Evolutionary conservation across 352 stramenopile species (phyloP).

Genomic region (Phytophthora hibernalis): DNA sequence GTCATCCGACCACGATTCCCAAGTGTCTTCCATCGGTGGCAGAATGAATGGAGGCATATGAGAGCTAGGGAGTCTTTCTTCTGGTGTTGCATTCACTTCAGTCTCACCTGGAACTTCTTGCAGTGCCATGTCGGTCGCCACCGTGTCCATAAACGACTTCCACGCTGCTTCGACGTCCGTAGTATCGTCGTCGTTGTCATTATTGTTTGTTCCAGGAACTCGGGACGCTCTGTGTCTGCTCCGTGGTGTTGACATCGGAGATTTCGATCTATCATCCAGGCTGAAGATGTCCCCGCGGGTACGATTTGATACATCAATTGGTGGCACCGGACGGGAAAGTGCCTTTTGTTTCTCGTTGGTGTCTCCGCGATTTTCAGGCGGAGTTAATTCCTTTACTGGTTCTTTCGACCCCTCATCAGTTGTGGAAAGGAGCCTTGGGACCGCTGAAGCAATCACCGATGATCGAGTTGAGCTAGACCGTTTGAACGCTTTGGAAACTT

Average conservation of each 20-base stretch:
- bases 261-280: constrained; percentile 12
- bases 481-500: constrained; percentile 22
- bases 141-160: constrained; percentile 65
- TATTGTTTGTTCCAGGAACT: constrained; percentile 16
- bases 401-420: constrained; percentile 6
- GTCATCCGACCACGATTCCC: constrained; percentile 45
- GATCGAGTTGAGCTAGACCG: constrained; percentile 24
- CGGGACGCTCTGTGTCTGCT: constrained; percentile 25
- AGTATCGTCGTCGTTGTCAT: constrained; percentile 67
- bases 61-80: neutral
- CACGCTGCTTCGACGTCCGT: constrained; percentile 67
- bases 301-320: constrained; percentile 19
- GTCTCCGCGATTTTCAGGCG: neutral
- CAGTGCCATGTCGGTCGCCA: constrained; percentile 17
- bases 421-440: constrained; percentile 1
- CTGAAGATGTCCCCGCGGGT: constrained; percentile 10
- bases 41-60: constrained; percentile 1
- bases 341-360: constrained; percentile 13
- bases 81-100: constrained; percentile 8
- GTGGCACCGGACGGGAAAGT: constrained; percentile 4
- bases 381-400: neutral
- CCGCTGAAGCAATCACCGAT: constrained; percentile 18
- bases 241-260: constrained; percentile 17
- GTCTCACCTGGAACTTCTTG: constrained; percentile 11
- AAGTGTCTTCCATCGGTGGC: constrained; percentile 27